These are phyloP conservation scores for Nannizziopsis arthrosporioides DNA, from an alignment of 2,329 filamentous ascomycete species.

Conservation along the genomic window DNA sequence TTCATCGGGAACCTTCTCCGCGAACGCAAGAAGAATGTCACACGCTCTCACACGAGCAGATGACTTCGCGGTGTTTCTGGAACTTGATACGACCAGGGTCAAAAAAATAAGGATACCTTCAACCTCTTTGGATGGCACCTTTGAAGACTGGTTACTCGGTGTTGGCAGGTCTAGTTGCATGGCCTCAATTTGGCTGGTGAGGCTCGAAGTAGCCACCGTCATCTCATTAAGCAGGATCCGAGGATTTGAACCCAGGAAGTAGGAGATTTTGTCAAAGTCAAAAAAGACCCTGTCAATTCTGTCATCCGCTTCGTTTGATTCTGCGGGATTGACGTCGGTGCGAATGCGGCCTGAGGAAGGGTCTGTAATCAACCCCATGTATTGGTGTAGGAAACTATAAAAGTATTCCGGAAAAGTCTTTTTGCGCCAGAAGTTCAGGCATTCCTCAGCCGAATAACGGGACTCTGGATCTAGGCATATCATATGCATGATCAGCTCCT, in stretches of 20 bases:
- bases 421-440: slow-evolving; percentile 78
- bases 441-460: slow-evolving; percentile 85
- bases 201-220: slow-evolving; percentile 23
- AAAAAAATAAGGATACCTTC: slow-evolving; percentile 90
- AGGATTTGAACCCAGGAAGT: slow-evolving; percentile 69
- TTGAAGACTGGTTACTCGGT: slow-evolving; percentile 58
- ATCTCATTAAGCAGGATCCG: slow-evolving; percentile 29
- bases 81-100: slow-evolving; percentile 73
- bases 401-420: slow-evolving; percentile 96
- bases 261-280: slow-evolving; percentile 96
- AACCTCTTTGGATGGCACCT: slow-evolving; percentile 54
- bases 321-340: slow-evolving; percentile 55
- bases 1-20: slow-evolving; percentile 84
- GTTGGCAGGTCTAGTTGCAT: slow-evolving; percentile 78
- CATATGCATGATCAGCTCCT: slow-evolving; percentile 89
- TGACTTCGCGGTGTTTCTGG: slow-evolving; percentile 78
- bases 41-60: slow-evolving; percentile 81
- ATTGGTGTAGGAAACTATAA: slow-evolving; percentile 92
- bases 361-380: slow-evolving; percentile 93
- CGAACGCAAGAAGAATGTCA: slow-evolving; percentile 82
- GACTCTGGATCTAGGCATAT: slow-evolving; percentile 87
- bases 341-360: slow-evolving; percentile 66
- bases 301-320: slow-evolving; percentile 79
- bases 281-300: slow-evolving; percentile 85
- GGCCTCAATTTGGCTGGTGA: slow-evolving; percentile 44